These are phyloP conservation scores for Camelina hispida DNA, from an alignment of 345 rosid genomes.

Conservation along the genomic window DNA sequence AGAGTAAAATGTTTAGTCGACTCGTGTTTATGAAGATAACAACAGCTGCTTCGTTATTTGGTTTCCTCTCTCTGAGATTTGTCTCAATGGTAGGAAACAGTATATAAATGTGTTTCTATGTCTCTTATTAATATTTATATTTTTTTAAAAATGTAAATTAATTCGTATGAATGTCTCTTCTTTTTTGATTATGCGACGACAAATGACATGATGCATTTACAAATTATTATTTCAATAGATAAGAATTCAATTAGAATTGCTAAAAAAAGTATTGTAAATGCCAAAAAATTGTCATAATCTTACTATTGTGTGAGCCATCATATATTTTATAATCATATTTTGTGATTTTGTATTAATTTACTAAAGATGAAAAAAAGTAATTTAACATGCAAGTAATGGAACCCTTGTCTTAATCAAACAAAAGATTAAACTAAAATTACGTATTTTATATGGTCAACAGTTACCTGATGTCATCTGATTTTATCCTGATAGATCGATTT, in stretches of 20 bases:
- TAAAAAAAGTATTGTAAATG: too few species aligned
- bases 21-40: conserved; percentile 10
- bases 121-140: background rate
- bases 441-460: too few species aligned
- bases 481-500: too few species aligned
- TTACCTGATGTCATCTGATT: too few species aligned
- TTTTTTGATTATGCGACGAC: background rate
- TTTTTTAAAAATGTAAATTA: background rate
- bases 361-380: too few species aligned
- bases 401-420: too few species aligned
- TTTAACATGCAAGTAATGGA: too few species aligned
- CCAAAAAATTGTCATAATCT: background rate
- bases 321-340: background rate
- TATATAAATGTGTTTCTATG: conserved; percentile 7
- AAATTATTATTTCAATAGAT: background rate
- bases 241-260: background rate
- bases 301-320: background rate
- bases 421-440: too few species aligned
- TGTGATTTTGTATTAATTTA: background rate
- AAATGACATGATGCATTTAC: background rate
- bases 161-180: too few species aligned
- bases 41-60: conserved; percentile 27
- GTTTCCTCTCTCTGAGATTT: background rate
- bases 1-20: too few species aligned
- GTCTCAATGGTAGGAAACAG: conserved; percentile 27